These are phyloP conservation scores for Spraguea lophii DNA, from an alignment of 371 early-diverging fungal species.

Conservation along the genomic window DNA sequence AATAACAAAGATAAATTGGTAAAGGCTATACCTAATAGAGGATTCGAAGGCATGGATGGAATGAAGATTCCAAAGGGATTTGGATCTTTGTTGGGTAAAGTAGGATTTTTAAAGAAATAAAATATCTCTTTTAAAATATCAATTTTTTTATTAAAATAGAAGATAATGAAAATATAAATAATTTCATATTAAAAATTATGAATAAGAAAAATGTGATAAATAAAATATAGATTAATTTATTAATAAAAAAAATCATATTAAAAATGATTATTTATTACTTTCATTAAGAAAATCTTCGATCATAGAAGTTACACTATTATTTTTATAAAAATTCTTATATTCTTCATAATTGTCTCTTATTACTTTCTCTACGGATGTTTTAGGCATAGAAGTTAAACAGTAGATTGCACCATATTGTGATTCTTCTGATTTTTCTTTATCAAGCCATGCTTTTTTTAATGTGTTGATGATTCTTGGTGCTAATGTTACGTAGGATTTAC, in stretches of 20 bases:
- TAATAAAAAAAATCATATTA: no score
- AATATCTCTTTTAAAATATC: no score
- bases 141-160: no score
- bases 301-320: slow-evolving; percentile 3
- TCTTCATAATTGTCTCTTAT: slow-evolving; percentile 14
- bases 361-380: slow-evolving; percentile 13
- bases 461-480: slow-evolving; percentile 44
- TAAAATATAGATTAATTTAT: no score
- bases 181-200: no score
- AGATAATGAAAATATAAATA: no score
- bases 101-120: no score
- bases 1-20: slow-evolving; percentile 28
- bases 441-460: slow-evolving; percentile 40
- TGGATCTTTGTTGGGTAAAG: slow-evolving; percentile 26
- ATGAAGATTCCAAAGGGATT: slow-evolving; percentile 42
- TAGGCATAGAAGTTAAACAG: slow-evolving; percentile 32
- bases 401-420: slow-evolving; percentile 41
- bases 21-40: slow-evolving; percentile 25
- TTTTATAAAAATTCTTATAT: slow-evolving; percentile 9
- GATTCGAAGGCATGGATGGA: slow-evolving; percentile 41
- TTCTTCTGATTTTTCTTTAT: slow-evolving; percentile 29
- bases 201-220: no score
- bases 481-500: slow-evolving; percentile 39
- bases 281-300: slow-evolving; percentile 3
- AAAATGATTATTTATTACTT: no score